These are phyloP conservation scores for Tylopilus balloui DNA, from an alignment of 768 basidiomycete species.

Conservation along the genomic window DNA sequence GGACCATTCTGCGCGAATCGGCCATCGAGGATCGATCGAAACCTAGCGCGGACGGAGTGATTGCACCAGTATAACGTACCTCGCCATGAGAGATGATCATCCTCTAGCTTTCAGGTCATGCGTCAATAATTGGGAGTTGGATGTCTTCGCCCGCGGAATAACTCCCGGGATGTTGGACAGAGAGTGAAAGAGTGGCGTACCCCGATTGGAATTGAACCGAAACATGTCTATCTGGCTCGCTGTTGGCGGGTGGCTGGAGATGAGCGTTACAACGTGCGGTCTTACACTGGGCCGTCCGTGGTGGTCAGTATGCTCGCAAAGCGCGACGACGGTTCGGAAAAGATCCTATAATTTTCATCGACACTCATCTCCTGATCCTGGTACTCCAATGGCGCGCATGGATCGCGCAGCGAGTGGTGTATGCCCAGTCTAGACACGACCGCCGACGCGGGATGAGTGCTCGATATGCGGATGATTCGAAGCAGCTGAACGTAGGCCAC, in stretches of 20 bases:
- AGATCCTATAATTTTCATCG: constrained; percentile 24
- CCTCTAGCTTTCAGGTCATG: no score
- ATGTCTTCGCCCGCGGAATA: constrained; percentile 3
- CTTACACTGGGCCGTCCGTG: constrained; percentile 33
- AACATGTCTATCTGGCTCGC: constrained; percentile 5
- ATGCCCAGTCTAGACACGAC: constrained; percentile 60
- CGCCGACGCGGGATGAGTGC: constrained; percentile 42
- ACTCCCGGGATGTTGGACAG: constrained; percentile 18
- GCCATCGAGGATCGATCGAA: no score
- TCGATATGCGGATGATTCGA: constrained; percentile 73
- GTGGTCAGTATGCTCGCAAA: constrained; percentile 37
- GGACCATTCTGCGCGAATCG: no score
- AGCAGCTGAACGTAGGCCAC: constrained; percentile 64
- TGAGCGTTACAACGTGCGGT: constrained; percentile 2
- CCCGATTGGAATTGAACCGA: constrained; percentile 19
- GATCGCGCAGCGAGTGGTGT: constrained; percentile 38
- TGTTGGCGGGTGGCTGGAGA: neutral
- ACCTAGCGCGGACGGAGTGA: no score
- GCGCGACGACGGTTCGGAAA: constrained; percentile 28
- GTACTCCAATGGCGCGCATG: neutral
- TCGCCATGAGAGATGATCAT: no score
- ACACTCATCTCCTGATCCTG: constrained; percentile 28
- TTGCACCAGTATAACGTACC: no score
- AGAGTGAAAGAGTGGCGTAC: constrained; percentile 33
- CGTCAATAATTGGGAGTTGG: no score